Evolutionary conservation across 176 grass and related monocot genomes (phyloP), one percentile per base, ranked within the genome.

Genomic region (Echinochloa phyllopogon): DNA sequence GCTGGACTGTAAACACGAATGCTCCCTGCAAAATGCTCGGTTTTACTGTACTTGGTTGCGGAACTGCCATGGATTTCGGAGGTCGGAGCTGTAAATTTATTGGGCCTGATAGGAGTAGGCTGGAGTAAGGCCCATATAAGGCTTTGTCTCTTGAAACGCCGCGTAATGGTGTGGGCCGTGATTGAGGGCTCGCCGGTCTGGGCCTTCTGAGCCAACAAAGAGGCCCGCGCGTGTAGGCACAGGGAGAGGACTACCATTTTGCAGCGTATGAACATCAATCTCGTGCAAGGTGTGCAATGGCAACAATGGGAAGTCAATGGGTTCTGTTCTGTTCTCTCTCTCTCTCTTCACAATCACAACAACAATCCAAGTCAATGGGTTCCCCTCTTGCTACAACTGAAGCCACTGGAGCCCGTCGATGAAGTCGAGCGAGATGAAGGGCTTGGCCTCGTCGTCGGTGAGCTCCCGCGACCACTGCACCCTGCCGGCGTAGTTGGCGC

Each of bases 391-490:
- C 87, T 89, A 95, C 80, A 94, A 79, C 70, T 14, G 80, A 81
- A 99, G 41, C 93, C 96, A 99, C 84, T 99, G 42, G 24, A 83
- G 62, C 0, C 96, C 96, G 42, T 96, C 94, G 39, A 99, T 94
- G 83, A 99, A 99, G 79, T 55, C 88, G 58, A 96, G 85, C 6
- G 89, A 88, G 58, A 99, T 94, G 79, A 99, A 99, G 0, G 89
- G 96, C 83, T 94, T 96, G 57, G 91, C 96, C 81, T 96, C 96
- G 63, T 94, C 86, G 77, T 95, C 89, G n/a, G 93, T 96, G 77
- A 99, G 91, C 88, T 99, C 94, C 88, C 93, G 73, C 18, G 96
- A 95, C 93, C 94, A 99, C 20, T 90, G 74, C 61, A 99, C 91
- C 70, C 96, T 49, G 25, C 93, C 86, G 7, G 88, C 90, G 57